Evolutionary conservation across 768 basidiomycete genomes (phyloP).

Genomic region (Astraeus odoratus): DNA sequence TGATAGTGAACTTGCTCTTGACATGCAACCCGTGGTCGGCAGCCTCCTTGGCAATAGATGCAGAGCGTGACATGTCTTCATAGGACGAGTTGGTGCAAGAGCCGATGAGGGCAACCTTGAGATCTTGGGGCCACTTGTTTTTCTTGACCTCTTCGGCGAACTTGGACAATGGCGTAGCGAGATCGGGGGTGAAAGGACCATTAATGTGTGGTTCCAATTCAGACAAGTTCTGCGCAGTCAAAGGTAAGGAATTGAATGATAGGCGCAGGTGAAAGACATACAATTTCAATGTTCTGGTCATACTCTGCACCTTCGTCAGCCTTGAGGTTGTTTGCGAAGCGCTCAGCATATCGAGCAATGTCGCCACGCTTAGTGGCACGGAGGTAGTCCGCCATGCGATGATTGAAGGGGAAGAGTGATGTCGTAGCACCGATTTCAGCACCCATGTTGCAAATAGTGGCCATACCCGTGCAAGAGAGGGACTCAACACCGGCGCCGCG

Average conservation of each 20-base stretch:
- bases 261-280: constrained; percentile 29
- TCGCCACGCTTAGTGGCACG: constrained; percentile 88
- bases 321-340: constrained; percentile 84
- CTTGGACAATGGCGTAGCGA: constrained; percentile 96
- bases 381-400: constrained; percentile 89
- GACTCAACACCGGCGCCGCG: constrained; percentile 91
- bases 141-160: constrained; percentile 87
- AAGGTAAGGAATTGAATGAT: background rate
- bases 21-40: constrained; percentile 76
- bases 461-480: constrained; percentile 98
- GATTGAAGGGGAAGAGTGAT: constrained; percentile 97
- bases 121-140: constrained; percentile 94
- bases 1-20: constrained; percentile 96
- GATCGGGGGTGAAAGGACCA: constrained; percentile 99
- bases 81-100: constrained; percentile 99
- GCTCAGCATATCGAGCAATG: constrained; percentile 83
- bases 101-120: constrained; percentile 96
- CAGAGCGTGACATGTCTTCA: constrained; percentile 98
- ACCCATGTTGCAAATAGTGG: constrained; percentile 99
- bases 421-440: constrained; percentile 99
- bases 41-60: constrained; percentile 88
- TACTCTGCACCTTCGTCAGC: constrained; percentile 89
- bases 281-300: constrained; percentile 90
- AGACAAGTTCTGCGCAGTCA: constrained; percentile 64
- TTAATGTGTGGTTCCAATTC: constrained; percentile 99